Conservation (phyloP, 495 filamentous ascomycete genomes). For the Daldinia loculata region DNA sequence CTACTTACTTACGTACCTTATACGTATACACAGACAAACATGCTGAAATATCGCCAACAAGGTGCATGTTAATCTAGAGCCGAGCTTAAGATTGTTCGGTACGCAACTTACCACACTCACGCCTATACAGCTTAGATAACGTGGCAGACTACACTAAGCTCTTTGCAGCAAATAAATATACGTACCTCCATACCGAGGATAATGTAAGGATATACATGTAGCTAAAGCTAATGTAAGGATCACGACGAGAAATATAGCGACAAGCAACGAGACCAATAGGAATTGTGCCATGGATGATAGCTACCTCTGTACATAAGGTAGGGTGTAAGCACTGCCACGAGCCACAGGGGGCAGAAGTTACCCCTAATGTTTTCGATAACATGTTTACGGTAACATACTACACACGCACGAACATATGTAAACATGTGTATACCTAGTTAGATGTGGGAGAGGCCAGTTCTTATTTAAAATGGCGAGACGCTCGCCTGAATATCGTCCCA, state of each 20-base stretch:
- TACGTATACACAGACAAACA: not conserved
- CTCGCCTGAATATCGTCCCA: constrained; percentile 26
- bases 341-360: constrained; percentile 7
- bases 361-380: not conserved
- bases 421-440: not conserved
- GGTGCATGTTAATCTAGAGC: constrained; percentile 7
- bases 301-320: constrained; percentile 22
- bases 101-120: not conserved
- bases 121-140: not conserved
- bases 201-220: not conserved
- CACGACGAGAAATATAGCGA: constrained; percentile 9
- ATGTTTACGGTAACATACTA: not conserved
- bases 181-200: not conserved
- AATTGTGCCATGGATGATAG: constrained; percentile 22
- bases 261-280: constrained; percentile 28
- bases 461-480: constrained; percentile 13
- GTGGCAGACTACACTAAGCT: not conserved
- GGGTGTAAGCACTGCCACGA: constrained; percentile 19
- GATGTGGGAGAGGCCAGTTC: not conserved
- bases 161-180: constrained; percentile 1
- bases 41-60: constrained; percentile 6
- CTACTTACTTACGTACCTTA: constrained; percentile 9
- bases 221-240: constrained; percentile 4
- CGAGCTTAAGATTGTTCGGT: not conserved
- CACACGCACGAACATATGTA: not conserved